Evolutionary conservation across 768 basidiomycete species (phyloP).

Genomic region (Leucogyrophana mollusca): DNA sequence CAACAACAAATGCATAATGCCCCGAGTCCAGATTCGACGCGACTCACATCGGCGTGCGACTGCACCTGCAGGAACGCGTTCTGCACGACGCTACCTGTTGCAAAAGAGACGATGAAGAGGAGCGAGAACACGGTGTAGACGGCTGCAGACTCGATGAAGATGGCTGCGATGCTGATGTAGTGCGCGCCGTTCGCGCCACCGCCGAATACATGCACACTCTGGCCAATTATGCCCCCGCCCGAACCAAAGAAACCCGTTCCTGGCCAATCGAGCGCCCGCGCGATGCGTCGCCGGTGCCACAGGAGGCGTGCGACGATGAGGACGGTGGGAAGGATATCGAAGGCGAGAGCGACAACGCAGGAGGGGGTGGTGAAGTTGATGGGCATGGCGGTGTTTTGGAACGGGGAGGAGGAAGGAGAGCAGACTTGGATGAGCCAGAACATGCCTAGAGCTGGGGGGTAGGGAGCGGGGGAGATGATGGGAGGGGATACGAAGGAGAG

Average conservation of each 20-base stretch:
- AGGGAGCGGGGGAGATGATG: too few relatives aligned
- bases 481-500: too few relatives aligned
- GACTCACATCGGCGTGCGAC: slow-evolving; percentile 27
- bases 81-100: slow-evolving; percentile 17
- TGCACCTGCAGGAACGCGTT: slow-evolving; percentile 29
- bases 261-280: slow-evolving; percentile 10
- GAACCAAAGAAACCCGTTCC: too few relatives aligned
- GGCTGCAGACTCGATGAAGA: slow-evolving; percentile 32
- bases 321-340: slow-evolving; percentile 29
- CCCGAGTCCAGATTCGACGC: too few relatives aligned
- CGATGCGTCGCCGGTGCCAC: slow-evolving; percentile 23
- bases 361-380: slow-evolving; percentile 30
- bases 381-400: slow-evolving; percentile 24
- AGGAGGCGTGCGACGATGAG: slow-evolving; percentile 31
- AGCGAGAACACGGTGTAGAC: slow-evolving; percentile 30
- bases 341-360: slow-evolving; percentile 29
- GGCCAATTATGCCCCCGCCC: too few relatives aligned
- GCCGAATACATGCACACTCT: too few relatives aligned
- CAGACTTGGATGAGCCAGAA: slow-evolving; percentile 28
- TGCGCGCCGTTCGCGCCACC: slow-evolving; percentile 21
- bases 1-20: too few relatives aligned
- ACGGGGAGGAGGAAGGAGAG: too few relatives aligned
- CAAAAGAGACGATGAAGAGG: slow-evolving; percentile 29
- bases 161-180: slow-evolving; percentile 31
- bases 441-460: slow-evolving; percentile 21